Evolutionary conservation across 2,329 filamentous ascomycete species (phyloP), one percentile per base, ranked within the genome.

Genomic region (Mycosphaerella sp.): DNA sequence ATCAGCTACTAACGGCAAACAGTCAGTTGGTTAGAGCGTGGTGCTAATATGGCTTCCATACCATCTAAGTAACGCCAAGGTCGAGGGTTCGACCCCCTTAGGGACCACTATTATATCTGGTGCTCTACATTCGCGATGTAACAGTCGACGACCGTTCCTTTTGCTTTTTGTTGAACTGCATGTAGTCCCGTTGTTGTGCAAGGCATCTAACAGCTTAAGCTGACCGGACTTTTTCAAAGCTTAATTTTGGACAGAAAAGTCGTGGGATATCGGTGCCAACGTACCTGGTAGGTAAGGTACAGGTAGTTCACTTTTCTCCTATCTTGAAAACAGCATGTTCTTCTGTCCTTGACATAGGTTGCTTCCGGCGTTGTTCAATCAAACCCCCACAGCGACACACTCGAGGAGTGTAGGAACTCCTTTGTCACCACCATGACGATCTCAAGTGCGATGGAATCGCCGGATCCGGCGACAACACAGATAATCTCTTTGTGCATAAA

Each of bases 401-500:
- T 9, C 32, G 6, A 23, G 39, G 12, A 45, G 23, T 29, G 26
- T 29, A 29, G 26, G 1, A 21, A 10, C 32, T 34, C 2, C 48
- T 51, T 51, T 51, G 48, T 51, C 11, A 11, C 12, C 12, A 39
- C 41, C 32, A 45, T 40, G 32, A 9, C 40, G 32, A 45, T 17
- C 8, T 38, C 23, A 45, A 21, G 41, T 32, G 44, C 31, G 29
- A 31, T 38, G 1, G 12, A 21, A 10, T 45, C 32, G 48, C 48
- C 48, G 48, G 41, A 51, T 45, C 40, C 48, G 48, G 48, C 48
- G 26, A 10, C 41, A 29, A 6, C 5, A 29, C 26, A 6, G 17
- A 45, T 29, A 39, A 51, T 45, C 41, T 51, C 48, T 51, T 51
- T 51, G 41, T 51, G 14, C 1, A 26, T n/a, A n/a, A 1, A 14